Evolutionary conservation across 305 asterid genomes (phyloP).

Genomic region (Fraxinus xanthoxyloides): DNA sequence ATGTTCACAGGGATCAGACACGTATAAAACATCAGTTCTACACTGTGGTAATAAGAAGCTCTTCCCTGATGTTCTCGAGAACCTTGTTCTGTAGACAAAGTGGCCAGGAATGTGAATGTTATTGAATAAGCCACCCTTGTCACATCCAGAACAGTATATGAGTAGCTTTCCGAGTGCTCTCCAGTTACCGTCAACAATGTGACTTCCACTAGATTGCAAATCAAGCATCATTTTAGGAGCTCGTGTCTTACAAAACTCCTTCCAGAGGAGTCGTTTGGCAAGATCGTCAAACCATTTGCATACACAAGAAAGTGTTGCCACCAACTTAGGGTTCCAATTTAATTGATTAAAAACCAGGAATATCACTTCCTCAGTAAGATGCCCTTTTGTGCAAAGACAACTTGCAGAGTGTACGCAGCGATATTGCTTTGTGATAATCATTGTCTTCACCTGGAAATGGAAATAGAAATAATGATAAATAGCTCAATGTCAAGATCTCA

Average conservation of each 20-base stretch:
- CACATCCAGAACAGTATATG: constrained; percentile 78
- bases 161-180: constrained; percentile 94
- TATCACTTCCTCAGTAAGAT: constrained; percentile 74
- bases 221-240: constrained; percentile 98
- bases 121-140: constrained; percentile 71
- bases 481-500: neutral
- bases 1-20: constrained; percentile 98
- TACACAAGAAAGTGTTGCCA: constrained; percentile 71
- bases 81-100: constrained; percentile 81
- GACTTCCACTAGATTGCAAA: constrained; percentile 83
- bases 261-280: constrained; percentile 90
- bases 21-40: constrained; percentile 77
- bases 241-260: constrained; percentile 88
- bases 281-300: constrained; percentile 99
- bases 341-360: constrained; percentile 72
- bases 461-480: constrained; percentile 12
- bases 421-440: constrained; percentile 73
- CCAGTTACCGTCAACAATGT: constrained; percentile 93
- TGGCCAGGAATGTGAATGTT: constrained; percentile 72
- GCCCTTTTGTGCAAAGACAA: constrained; percentile 87
- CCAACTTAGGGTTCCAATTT: constrained; percentile 85
- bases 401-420: constrained; percentile 90
- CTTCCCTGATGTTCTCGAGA: constrained; percentile 92
- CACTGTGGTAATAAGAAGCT: constrained; percentile 89
- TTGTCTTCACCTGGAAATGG: constrained; percentile 34